These are phyloP conservation scores for Albatrellus ellisii DNA, from an alignment of 768 basidiomycete species.

Conservation along the genomic window DNA sequence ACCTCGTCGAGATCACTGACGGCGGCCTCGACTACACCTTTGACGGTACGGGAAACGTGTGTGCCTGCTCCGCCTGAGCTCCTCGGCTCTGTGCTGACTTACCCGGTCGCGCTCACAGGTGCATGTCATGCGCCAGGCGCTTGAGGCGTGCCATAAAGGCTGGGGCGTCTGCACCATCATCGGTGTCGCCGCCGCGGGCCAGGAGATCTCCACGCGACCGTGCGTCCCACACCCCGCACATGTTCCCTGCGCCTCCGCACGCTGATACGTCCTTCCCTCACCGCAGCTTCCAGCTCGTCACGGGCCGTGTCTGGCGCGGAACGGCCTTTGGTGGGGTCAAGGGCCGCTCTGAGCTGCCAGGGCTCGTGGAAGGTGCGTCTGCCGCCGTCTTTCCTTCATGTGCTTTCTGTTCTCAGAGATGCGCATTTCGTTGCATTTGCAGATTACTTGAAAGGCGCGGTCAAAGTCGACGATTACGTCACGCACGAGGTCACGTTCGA, in stretches of 20 bases:
- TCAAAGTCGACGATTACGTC: constrained; percentile 94
- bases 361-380: constrained; percentile 71
- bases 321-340: constrained; percentile 96
- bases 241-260: constrained; percentile 22
- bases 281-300: constrained; percentile 47
- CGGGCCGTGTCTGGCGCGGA: constrained; percentile 91
- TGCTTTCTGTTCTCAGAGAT: not conserved
- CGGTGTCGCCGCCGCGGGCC: constrained; percentile 93
- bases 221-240: constrained; percentile 11
- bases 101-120: constrained; percentile 31
- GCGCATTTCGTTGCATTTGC: constrained; percentile 10
- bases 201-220: constrained; percentile 41
- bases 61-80: constrained; percentile 19
- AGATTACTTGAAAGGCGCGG: constrained; percentile 73
- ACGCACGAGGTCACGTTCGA: constrained; percentile 69
- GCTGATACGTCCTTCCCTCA: not conserved
- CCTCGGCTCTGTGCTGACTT: constrained; percentile 15
- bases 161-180: constrained; percentile 97
- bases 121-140: constrained; percentile 85
- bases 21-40: constrained; percentile 97
- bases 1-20: constrained; percentile 86
- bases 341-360: constrained; percentile 90
- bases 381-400: not conserved
- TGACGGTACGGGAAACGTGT: constrained; percentile 86
- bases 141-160: constrained; percentile 99